phyloP scores from a whole-genome alignment of 768 basidiomycete genomes.

The Boletales sp. region DNA sequence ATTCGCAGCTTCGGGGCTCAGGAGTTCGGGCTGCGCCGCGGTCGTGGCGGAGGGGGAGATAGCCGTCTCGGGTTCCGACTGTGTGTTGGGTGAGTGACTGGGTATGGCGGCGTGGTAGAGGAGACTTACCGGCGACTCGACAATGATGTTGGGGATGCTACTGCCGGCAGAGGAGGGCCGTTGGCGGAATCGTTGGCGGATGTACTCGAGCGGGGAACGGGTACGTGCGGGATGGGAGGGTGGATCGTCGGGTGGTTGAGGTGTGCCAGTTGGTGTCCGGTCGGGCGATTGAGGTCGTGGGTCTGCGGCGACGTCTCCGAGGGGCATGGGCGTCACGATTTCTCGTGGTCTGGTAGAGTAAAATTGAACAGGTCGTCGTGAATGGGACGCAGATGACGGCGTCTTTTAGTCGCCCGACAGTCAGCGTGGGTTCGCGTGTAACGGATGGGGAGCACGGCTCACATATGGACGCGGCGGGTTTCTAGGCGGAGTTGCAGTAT shows the following conservation, averaged over 20 bases:
- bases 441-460: constrained; percentile 1
- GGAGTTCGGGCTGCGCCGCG: constrained; percentile 36
- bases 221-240: constrained; percentile 9
- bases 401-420: constrained; percentile 8
- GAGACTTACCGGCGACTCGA: constrained; percentile 44
- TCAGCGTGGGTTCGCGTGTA: constrained; percentile 3
- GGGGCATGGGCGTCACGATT: constrained; percentile 23
- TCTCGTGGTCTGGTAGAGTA: constrained; percentile 31
- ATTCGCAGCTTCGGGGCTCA: constrained; percentile 42
- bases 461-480: constrained; percentile 20
- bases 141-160: constrained; percentile 38
- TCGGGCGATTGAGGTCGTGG: constrained; percentile 14
- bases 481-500: constrained; percentile 14
- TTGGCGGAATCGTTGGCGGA: constrained; percentile 27
- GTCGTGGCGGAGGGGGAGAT: constrained; percentile 28
- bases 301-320: constrained; percentile 16
- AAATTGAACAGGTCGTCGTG: constrained; percentile 10
- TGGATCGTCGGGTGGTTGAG: constrained; percentile 2
- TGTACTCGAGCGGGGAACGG: constrained; percentile 19
- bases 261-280: constrained; percentile 4
- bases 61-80: constrained; percentile 41
- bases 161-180: constrained; percentile 29
- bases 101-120: no score
- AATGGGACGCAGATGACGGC: constrained; percentile 8
- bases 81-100: neutral